phyloP scores from a whole-genome alignment of 106 monocot species.

The Iris macrosiphon region DNA sequence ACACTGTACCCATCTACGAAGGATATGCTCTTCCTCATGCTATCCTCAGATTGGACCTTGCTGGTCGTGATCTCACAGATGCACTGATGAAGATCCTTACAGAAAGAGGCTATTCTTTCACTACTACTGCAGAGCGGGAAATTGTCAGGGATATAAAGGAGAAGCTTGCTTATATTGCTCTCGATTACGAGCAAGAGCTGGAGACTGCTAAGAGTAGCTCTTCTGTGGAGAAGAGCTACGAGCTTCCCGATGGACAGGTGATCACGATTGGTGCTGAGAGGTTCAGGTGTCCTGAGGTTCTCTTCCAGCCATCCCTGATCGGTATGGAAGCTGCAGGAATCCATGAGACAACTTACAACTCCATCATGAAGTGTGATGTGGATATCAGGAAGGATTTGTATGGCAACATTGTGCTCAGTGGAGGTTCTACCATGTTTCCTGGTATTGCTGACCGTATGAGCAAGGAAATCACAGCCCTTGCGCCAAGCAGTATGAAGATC shows the following conservation, averaged over 20 bases:
- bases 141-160: constrained; percentile 41
- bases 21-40: no score
- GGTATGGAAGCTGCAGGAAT: constrained; percentile 39
- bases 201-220: no score
- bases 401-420: constrained; percentile 37
- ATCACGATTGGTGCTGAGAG: no score
- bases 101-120: constrained; percentile 34
- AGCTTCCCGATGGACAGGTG: no score
- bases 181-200: no score
- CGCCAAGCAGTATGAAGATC: constrained; percentile 39
- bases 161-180: no score
- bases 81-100: constrained; percentile 35
- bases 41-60: constrained; percentile 34
- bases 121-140: constrained; percentile 40
- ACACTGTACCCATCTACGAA: constrained; percentile 41
- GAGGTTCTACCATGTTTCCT: constrained; percentile 44
- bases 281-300: constrained; percentile 32
- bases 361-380: constrained; percentile 46
- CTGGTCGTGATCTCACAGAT: constrained; percentile 41
- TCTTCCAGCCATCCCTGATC: constrained; percentile 29
- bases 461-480: constrained; percentile 35
- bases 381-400: constrained; percentile 44
- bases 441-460: constrained; percentile 41
- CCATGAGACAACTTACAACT: constrained; percentile 35
- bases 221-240: no score